A percentile compares a stretch with the other conserved stretches of the same genome.
These are phyloP conservation scores for Candida broadrunensis DNA, from an alignment of 805 yeast genomes.

Conservation along the genomic window DNA sequence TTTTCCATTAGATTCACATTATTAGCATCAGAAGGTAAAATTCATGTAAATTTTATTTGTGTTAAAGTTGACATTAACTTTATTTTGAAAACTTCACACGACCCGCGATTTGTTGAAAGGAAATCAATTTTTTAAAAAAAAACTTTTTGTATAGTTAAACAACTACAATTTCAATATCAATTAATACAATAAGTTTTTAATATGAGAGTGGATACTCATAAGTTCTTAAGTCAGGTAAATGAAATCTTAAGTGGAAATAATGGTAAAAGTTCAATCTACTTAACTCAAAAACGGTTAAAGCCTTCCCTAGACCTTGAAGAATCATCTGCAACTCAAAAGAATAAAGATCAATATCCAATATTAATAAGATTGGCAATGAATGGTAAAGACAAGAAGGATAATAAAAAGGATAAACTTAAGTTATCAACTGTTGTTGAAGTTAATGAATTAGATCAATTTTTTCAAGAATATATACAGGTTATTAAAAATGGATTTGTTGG, in stretches of 20 bases:
- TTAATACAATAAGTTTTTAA: background rate
- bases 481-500: conserved; percentile 74
- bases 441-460: conserved; percentile 62
- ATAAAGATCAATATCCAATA: conserved; percentile 48
- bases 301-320: conserved; percentile 23
- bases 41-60: too few relatives aligned
- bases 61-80: too few relatives aligned
- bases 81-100: too few relatives aligned
- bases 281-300: conserved; percentile 55
- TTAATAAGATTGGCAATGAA: conserved; percentile 70
- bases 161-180: too few relatives aligned
- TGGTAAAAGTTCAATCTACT: conserved; percentile 52
- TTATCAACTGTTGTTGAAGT: conserved; percentile 70
- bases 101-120: too few relatives aligned
- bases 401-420: conserved; percentile 52
- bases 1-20: too few relatives aligned
- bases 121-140: too few relatives aligned
- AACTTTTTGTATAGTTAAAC: too few relatives aligned
- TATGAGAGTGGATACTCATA: conserved; percentile 25
- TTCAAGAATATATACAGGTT: conserved; percentile 69
- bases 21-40: too few relatives aligned
- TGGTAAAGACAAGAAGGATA: conserved; percentile 20
- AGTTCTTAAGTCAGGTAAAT: conserved; percentile 25
- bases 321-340: conserved; percentile 10
- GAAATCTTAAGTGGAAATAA: conserved; percentile 21